Conservation (phyloP, 2,329 filamentous ascomycete species). For the Ceratocystis papillata region DNA sequence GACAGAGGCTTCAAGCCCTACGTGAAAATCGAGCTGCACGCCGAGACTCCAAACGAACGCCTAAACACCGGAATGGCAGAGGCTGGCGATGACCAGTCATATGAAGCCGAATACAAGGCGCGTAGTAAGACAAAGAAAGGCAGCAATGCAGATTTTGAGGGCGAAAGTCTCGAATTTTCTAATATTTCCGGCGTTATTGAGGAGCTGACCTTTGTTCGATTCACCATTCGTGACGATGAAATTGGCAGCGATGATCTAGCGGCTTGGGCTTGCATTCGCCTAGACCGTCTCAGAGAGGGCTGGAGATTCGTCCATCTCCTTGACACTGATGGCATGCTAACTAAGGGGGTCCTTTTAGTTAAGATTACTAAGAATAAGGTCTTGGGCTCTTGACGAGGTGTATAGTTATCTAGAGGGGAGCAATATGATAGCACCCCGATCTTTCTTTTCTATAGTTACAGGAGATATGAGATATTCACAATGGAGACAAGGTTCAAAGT, state of each 20-base stretch:
- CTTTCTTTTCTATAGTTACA: not conserved
- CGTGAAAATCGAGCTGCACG: constrained; percentile 72
- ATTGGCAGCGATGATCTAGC: constrained; percentile 66
- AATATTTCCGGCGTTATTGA: constrained; percentile 49
- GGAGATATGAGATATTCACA: not conserved
- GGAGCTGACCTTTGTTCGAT: constrained; percentile 61
- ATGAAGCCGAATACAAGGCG: constrained; percentile 44
- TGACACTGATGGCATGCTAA: constrained; percentile 55
- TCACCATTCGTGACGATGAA: constrained; percentile 83
- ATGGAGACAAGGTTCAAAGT: not conserved
- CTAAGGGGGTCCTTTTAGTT: constrained; percentile 60
- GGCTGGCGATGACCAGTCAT: constrained; percentile 30
- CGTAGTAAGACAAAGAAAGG: constrained; percentile 49
- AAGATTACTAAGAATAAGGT: constrained; percentile 53
- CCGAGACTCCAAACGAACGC: constrained; percentile 51
- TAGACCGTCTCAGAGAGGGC: constrained; percentile 68
- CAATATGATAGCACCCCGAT: not conserved
- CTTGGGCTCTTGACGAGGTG: constrained; percentile 15
- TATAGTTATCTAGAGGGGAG: not conserved
- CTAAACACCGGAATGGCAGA: constrained; percentile 34
- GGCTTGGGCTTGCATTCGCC: constrained; percentile 78
- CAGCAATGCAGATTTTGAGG: constrained; percentile 51
- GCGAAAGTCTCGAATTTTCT: constrained; percentile 48
- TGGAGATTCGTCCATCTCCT: constrained; percentile 68
- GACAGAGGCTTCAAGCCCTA: constrained; percentile 60